Evolutionary conservation across 2,329 filamentous ascomycete species (phyloP).

Genomic region (Ilyonectria destructans): DNA sequence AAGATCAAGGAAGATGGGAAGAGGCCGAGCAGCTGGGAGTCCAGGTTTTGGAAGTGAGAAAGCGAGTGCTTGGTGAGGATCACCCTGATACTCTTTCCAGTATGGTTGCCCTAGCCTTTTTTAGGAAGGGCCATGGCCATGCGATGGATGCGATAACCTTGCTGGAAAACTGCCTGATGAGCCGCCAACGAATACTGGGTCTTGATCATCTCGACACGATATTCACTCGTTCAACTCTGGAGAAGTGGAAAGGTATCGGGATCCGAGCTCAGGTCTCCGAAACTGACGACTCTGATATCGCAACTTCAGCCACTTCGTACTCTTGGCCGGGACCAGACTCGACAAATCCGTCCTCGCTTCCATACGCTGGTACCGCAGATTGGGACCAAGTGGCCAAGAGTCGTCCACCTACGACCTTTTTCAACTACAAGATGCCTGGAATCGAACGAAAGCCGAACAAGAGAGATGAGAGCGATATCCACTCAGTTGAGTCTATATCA

Average conservation of each 20-base stretch:
- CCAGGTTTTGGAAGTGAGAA: no score
- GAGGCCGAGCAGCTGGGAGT: neutral
- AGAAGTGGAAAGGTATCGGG: no score
- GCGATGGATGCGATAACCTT: no score
- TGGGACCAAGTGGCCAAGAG: neutral
- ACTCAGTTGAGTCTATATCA: neutral
- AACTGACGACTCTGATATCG: no score
- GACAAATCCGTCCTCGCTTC: neutral
- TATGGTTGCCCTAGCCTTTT: neutral
- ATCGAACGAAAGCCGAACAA: neutral
- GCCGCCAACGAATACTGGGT: no score
- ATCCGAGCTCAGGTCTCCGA: no score
- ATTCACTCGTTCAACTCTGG: no score
- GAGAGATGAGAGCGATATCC: neutral
- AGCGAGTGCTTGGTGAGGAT: neutral
- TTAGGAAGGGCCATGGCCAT: no score
- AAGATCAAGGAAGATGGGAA: neutral
- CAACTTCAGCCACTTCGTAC: no score
- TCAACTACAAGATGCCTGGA: neutral
- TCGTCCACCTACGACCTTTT: neutral
- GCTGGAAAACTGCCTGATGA: no score
- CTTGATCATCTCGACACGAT: no score
- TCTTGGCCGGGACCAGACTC: neutral
- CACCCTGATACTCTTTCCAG: neutral
- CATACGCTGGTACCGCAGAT: neutral